A percentile compares a stretch with the other conserved stretches of the same genome.
These are phyloP conservation scores for Aureobasidium sp. DNA, from an alignment of 2,329 filamentous ascomycete genomes.

Conservation along the genomic window DNA sequence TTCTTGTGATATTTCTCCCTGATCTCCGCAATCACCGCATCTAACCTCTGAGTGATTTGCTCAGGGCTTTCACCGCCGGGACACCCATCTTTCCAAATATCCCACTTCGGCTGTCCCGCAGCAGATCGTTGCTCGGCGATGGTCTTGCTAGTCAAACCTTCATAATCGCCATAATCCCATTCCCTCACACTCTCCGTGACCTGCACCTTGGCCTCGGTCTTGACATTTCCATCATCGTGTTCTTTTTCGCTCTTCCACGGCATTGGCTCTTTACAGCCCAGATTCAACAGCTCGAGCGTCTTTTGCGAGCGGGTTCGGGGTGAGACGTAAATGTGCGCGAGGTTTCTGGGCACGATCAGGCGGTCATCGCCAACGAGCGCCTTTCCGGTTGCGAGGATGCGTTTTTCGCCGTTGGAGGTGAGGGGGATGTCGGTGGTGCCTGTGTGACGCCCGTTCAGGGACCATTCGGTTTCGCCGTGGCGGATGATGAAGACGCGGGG, in stretches of 20 bases:
- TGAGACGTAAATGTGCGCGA: slow-evolving; percentile 75
- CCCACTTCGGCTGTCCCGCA: slow-evolving; percentile 56
- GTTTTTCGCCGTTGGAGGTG: slow-evolving; percentile 62
- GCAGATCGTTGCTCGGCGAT: slow-evolving; percentile 43
- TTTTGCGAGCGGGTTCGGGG: slow-evolving; percentile 76
- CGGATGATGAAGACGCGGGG: slow-evolving; percentile 53
- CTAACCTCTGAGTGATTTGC: slow-evolving; percentile 65
- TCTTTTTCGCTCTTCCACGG: slow-evolving; percentile 53
- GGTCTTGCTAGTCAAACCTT: slow-evolving; percentile 48
- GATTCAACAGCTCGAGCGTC: slow-evolving; percentile 80
- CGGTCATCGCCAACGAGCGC: slow-evolving; percentile 79
- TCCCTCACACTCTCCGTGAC: slow-evolving; percentile 49
- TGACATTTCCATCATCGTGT: slow-evolving; percentile 25
- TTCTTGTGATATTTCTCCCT: slow-evolving; percentile 42
- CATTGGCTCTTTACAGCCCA: slow-evolving; percentile 61
- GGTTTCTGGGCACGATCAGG: slow-evolving; percentile 72
- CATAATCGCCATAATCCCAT: slow-evolving; percentile 59
- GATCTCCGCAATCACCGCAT: slow-evolving; percentile 70
- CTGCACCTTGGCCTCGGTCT: slow-evolving; percentile 39
- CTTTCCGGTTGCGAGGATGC: slow-evolving; percentile 59
- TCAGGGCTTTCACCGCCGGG: slow-evolving; percentile 65
- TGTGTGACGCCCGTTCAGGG: slow-evolving; percentile 72
- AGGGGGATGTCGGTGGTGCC: slow-evolving; percentile 79
- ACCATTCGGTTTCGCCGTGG: slow-evolving; percentile 96
- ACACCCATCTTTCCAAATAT: slow-evolving; percentile 87